Conservation (phyloP, 2,329 filamentous ascomycete genomes). For the Pyrenophora seminiperda region DNA sequence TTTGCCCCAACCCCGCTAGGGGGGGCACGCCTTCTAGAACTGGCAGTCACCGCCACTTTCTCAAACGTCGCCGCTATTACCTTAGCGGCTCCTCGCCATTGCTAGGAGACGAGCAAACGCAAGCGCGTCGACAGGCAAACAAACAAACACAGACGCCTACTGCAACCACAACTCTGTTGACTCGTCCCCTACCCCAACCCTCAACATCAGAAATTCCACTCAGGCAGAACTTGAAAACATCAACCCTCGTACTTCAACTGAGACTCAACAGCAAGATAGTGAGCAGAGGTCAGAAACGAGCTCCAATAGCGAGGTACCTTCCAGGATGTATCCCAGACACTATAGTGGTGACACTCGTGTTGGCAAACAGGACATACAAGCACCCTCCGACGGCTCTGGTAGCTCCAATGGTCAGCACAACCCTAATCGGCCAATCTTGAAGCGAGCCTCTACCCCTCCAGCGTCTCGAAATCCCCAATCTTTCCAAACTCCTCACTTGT, state of each 20-base stretch:
- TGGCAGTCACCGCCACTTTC: constrained; percentile 13
- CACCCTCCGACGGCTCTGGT: constrained; percentile 23
- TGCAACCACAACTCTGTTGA: background rate
- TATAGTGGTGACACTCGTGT: constrained; percentile 10
- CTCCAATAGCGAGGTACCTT: constrained; percentile 1
- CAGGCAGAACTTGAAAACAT: no score
- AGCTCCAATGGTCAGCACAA: constrained; percentile 14
- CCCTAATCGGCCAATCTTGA: constrained; percentile 11
- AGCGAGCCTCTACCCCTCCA: background rate
- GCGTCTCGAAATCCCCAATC: background rate
- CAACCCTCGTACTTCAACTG: no score
- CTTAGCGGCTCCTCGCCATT: background rate
- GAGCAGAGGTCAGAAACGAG: constrained; percentile 9
- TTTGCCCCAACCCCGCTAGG: constrained; percentile 6
- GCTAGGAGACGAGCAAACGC: background rate
- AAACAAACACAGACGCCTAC: constrained; percentile 12
- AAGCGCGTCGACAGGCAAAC: background rate
- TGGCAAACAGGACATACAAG: constrained; percentile 11
- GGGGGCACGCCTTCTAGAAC: constrained; percentile 3
- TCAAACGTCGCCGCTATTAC: background rate
- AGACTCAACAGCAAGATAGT: background rate
- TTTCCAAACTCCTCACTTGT: background rate
- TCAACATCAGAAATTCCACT: background rate
- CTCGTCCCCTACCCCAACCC: constrained; percentile 3
- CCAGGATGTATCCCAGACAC: constrained; percentile 17